phyloP scores from a whole-genome alignment of 1,284 basidiomycete species.

The Ustilago lituana region DNA sequence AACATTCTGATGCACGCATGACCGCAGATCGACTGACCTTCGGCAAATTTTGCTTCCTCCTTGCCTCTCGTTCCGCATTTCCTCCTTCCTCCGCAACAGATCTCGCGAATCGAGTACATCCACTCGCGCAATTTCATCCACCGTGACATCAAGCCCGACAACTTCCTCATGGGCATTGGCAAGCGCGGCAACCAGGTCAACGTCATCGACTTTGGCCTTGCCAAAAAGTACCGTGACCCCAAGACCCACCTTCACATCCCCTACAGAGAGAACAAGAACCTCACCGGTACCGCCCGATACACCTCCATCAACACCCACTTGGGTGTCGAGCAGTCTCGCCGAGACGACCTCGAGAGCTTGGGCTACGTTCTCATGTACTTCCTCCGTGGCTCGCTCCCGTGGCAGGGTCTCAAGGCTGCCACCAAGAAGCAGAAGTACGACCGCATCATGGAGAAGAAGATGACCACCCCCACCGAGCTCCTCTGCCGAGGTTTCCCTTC shows the following conservation, averaged over 20 bases:
- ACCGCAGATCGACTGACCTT: slow-evolving; percentile 7
- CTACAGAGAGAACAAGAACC: slow-evolving; percentile 99
- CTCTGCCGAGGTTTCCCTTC: slow-evolving; percentile 68
- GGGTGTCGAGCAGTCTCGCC: slow-evolving; percentile 75
- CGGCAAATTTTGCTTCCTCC: background rate
- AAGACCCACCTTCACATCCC: slow-evolving; percentile 99
- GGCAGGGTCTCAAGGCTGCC: slow-evolving; percentile 67
- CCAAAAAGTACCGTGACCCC: slow-evolving; percentile 99
- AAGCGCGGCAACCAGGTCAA: slow-evolving; percentile 99
- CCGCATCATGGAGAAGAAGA: slow-evolving; percentile 68
- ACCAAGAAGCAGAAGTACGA: slow-evolving; percentile 69
- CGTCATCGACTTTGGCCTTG: slow-evolving; percentile 98
- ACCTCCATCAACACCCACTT: slow-evolving; percentile 99
- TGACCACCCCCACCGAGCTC: slow-evolving; percentile 68
- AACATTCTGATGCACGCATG: no score
- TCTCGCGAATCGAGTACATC: slow-evolving; percentile 98
- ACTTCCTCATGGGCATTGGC: slow-evolving; percentile 99
- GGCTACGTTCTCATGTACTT: slow-evolving; percentile 68
- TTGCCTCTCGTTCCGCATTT: background rate
- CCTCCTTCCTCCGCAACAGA: slow-evolving; percentile 71
- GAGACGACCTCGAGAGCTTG: slow-evolving; percentile 66
- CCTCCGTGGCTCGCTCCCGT: slow-evolving; percentile 66
- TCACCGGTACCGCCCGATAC: slow-evolving; percentile 98
- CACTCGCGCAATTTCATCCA: slow-evolving; percentile 99
- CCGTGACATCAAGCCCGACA: slow-evolving; percentile 98